A percentile compares a stretch with the other conserved stretches of the same genome.
phyloP scores from a whole-genome alignment of 2,329 filamentous ascomycete genomes.

The Microdochium paspali region DNA sequence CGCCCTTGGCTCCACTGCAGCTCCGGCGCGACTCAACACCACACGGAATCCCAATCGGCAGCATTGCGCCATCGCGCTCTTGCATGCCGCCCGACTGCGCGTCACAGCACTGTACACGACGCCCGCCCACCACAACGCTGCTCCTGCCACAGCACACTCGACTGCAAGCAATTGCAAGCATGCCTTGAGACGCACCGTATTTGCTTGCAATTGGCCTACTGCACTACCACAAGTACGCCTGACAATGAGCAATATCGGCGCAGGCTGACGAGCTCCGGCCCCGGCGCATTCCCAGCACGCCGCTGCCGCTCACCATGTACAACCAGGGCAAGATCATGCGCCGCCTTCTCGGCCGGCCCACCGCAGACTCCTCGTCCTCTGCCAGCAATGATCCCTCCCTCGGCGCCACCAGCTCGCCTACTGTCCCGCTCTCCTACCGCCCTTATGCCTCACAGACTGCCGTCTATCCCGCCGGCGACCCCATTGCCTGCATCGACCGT shows the following conservation, averaged over 20 bases:
- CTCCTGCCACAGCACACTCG: neutral
- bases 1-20: neutral
- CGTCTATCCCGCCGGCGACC: conserved; percentile 37
- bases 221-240: neutral
- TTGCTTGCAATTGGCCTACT: neutral
- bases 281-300: neutral
- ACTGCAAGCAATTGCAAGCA: neutral
- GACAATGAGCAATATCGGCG: neutral
- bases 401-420: conserved; percentile 35
- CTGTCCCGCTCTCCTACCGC: conserved; percentile 32
- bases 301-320: conserved; percentile 28
- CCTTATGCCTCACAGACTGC: conserved; percentile 47
- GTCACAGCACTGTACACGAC: too few species aligned
- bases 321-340: conserved; percentile 49
- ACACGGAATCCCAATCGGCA: too few species aligned
- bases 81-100: too few species aligned
- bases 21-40: too few species aligned
- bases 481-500: conserved; percentile 48
- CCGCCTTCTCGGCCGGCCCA: conserved; percentile 47
- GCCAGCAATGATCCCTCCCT: conserved; percentile 32
- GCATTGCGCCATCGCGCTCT: too few species aligned
- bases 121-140: neutral
- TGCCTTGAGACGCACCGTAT: neutral
- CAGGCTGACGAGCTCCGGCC: neutral
- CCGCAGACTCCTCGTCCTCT: conserved; percentile 26